phyloP scores from a whole-genome alignment of 257 asterid genomes.

The Solanum paucissectum region DNA sequence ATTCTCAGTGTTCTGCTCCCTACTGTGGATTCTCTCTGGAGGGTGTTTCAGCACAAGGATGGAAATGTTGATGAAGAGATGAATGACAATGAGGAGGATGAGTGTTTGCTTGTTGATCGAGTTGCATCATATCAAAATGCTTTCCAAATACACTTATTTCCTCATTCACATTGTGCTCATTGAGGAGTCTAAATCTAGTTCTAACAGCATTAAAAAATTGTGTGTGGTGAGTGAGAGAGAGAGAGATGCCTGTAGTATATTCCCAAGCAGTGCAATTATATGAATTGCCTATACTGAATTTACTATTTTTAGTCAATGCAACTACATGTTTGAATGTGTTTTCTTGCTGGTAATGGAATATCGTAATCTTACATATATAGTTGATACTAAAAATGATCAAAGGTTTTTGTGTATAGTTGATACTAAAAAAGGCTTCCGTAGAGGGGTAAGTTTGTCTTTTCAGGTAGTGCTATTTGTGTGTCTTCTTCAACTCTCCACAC shows the following conservation, averaged over 20 bases:
- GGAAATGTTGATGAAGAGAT: constrained; percentile 25
- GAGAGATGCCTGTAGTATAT: background rate
- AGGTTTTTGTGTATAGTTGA: no score
- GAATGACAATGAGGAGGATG: background rate
- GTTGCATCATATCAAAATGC: constrained; percentile 79
- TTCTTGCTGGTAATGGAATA: no score
- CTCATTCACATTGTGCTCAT: constrained; percentile 65
- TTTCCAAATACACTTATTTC: constrained; percentile 68
- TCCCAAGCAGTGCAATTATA: background rate
- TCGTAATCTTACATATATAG: no score
- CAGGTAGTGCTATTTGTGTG: no score
- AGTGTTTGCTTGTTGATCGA: constrained; percentile 23
- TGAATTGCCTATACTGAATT: background rate
- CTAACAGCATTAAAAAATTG: constrained; percentile 30
- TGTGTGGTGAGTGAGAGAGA: background rate
- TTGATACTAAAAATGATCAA: no score
- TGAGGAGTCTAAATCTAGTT: constrained; percentile 43
- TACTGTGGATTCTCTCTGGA: constrained; percentile 50
- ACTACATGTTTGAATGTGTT: no score
- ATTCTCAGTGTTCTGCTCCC: constrained; percentile 76
- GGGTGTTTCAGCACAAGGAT: constrained; percentile 19
- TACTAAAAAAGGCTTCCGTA: no score
- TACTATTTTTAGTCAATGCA: no score
- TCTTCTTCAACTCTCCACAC: no score
- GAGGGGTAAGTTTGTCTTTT: no score